A percentile compares a stretch with the other conserved stretches of the same genome.
Conservation (phyloP, 1,284 basidiomycete species). For the Marasmius sp. region DNA sequence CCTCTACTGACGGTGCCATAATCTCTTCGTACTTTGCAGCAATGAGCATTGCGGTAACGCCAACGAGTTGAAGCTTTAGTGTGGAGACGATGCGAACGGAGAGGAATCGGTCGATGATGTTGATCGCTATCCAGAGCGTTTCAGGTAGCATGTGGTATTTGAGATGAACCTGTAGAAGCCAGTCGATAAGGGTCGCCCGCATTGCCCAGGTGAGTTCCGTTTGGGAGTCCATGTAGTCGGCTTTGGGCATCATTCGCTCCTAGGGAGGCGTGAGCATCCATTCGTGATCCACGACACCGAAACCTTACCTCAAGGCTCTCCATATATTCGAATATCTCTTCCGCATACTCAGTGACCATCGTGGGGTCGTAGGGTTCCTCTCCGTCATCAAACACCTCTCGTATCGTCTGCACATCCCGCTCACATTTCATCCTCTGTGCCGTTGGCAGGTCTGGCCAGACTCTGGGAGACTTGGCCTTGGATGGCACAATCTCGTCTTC, state of each 20-base stretch:
- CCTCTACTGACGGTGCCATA: constrained; percentile 89
- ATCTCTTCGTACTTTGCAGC: constrained; percentile 99
- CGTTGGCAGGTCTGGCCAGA: constrained; percentile 73
- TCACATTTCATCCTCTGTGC: constrained; percentile 55
- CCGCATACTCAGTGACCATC: constrained; percentile 98
- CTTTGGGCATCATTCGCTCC: constrained; percentile 88
- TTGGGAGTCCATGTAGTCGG: constrained; percentile 94
- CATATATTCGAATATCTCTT: constrained; percentile 99
- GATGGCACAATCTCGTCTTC: constrained; percentile 34
- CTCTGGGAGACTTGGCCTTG: constrained; percentile 41
- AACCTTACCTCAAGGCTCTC: constrained; percentile 76
- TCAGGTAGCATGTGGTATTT: constrained; percentile 98
- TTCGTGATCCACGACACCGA: constrained; percentile 1
- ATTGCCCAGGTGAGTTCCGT: constrained; percentile 95
- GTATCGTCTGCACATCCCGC: constrained; percentile 66
- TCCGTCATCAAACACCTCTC: constrained; percentile 74
- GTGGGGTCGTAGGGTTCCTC: constrained; percentile 89
- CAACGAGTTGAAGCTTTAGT: constrained; percentile 96
- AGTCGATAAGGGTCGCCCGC: constrained; percentile 96
- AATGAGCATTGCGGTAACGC: constrained; percentile 96
- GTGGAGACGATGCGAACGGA: constrained; percentile 90
- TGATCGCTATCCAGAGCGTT: constrained; percentile 97
- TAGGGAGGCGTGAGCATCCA: constrained; percentile 30
- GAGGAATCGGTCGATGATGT: constrained; percentile 97
- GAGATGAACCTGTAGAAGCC: constrained; percentile 96